These are phyloP conservation scores for Sideroxylon spinosum DNA, from an alignment of 179 eudicot genomes.

Conservation along the genomic window DNA sequence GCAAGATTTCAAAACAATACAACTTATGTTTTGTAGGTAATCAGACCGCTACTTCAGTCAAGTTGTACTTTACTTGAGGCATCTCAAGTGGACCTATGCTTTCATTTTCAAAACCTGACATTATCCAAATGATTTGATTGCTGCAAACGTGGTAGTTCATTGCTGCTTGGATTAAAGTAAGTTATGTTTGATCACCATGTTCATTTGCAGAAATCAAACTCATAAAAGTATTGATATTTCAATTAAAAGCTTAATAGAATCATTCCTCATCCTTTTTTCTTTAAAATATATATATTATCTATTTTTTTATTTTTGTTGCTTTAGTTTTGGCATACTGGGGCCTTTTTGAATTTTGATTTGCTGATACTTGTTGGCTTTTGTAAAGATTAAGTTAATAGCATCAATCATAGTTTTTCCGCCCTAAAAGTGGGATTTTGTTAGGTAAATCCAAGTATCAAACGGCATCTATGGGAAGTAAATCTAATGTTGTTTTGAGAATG, in stretches of 20 bases:
- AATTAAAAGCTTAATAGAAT: background rate
- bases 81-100: slow-evolving; percentile 99
- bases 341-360: background rate
- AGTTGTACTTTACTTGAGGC: slow-evolving; percentile 98
- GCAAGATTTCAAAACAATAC: background rate
- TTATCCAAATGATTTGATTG: slow-evolving; percentile 95
- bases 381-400: background rate
- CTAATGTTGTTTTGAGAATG: too few species aligned
- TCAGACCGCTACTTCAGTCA: slow-evolving; percentile 53
- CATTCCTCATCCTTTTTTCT: background rate
- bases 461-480: too few species aligned
- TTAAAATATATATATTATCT: background rate
- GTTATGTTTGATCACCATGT: slow-evolving; percentile 17
- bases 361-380: background rate
- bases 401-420: too few species aligned
- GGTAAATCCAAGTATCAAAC: too few species aligned
- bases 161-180: slow-evolving; percentile 98
- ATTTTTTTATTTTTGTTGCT: background rate
- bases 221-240: background rate
- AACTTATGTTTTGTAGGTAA: slow-evolving; percentile 38
- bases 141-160: slow-evolving; percentile 98
- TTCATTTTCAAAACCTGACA: slow-evolving; percentile 91
- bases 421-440: too few species aligned
- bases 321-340: background rate
- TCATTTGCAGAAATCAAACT: background rate